These are phyloP conservation scores for Calycina herbarum DNA, from an alignment of 2,329 filamentous ascomycete genomes.

Conservation along the genomic window DNA sequence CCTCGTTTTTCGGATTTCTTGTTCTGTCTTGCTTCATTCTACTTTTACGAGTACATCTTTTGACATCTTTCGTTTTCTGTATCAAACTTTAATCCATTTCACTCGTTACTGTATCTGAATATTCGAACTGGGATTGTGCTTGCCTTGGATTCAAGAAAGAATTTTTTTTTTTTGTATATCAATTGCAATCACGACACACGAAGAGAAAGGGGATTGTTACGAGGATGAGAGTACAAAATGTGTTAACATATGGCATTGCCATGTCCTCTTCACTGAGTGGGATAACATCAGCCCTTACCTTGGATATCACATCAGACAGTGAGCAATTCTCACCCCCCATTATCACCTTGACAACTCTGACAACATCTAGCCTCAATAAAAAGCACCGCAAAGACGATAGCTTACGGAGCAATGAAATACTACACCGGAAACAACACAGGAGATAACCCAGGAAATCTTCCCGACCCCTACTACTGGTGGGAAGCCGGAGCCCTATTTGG, in stretches of 20 bases:
- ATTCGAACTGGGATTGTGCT: background rate
- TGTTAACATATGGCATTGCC: slow-evolving; percentile 17
- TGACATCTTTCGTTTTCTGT: slow-evolving; percentile 7
- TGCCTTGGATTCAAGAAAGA: background rate
- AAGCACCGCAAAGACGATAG: slow-evolving; percentile 35
- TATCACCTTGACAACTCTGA: background rate
- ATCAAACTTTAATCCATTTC: background rate
- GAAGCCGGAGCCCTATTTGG: slow-evolving; percentile 73
- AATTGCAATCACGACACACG: background rate
- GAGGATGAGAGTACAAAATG: slow-evolving; percentile 22
- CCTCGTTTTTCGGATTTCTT: slow-evolving; percentile 1
- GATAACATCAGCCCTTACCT: slow-evolving; percentile 17
- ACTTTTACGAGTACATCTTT: background rate
- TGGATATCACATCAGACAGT: slow-evolving; percentile 24
- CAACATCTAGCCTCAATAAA: slow-evolving; percentile 36
- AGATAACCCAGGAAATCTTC: slow-evolving; percentile 50
- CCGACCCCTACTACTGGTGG: slow-evolving; percentile 50
- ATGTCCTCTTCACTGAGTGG: slow-evolving; percentile 21
- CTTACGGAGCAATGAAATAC: slow-evolving; percentile 49
- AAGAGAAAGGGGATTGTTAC: background rate
- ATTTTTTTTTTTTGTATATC: background rate
- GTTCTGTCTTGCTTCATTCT: background rate
- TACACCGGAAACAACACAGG: slow-evolving; percentile 53
- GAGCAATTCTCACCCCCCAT: slow-evolving; percentile 1
- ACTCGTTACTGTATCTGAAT: background rate